Conservation (phyloP, 129 eudicot genomes). For the Ambrosia artemisiifolia region DNA sequence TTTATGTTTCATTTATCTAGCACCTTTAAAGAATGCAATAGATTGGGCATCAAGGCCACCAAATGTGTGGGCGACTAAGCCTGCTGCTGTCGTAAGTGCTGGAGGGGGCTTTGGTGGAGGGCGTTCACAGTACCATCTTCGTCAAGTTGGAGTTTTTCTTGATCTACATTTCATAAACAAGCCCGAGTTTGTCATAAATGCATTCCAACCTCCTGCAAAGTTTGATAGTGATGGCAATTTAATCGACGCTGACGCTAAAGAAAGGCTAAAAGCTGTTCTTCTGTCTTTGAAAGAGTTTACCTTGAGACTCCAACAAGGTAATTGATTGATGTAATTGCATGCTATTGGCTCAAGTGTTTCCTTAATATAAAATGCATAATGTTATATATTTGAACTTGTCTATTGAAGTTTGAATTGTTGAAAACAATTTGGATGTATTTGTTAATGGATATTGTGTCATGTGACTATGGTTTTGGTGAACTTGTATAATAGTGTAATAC, state of each 20-base stretch:
- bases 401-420: not conserved
- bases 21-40: slow-evolving; percentile 78
- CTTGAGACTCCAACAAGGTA: slow-evolving; percentile 39
- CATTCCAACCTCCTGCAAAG: slow-evolving; percentile 61
- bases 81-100: slow-evolving; percentile 80
- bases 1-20: slow-evolving; percentile 26
- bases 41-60: slow-evolving; percentile 98
- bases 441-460: not conserved
- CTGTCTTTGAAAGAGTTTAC: slow-evolving; percentile 47
- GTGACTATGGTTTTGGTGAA: not conserved
- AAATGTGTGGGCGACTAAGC: slow-evolving; percentile 81
- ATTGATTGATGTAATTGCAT: slow-evolving; percentile 8
- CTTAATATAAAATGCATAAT: not conserved
- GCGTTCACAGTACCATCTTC: slow-evolving; percentile 72
- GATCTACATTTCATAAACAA: slow-evolving; percentile 88
- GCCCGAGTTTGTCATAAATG: slow-evolving; percentile 61
- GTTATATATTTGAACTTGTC: not conserved
- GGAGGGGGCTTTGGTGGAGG: slow-evolving; percentile 83
- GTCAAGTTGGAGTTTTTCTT: slow-evolving; percentile 69
- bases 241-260: slow-evolving; percentile 49
- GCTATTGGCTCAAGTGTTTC: not conserved
- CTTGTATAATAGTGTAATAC: not conserved
- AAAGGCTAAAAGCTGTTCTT: slow-evolving; percentile 49
- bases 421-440: not conserved
- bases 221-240: slow-evolving; percentile 71